These are phyloP conservation scores for Solanum dulcamara DNA, from an alignment of 257 asterid genomes.

Conservation along the genomic window DNA sequence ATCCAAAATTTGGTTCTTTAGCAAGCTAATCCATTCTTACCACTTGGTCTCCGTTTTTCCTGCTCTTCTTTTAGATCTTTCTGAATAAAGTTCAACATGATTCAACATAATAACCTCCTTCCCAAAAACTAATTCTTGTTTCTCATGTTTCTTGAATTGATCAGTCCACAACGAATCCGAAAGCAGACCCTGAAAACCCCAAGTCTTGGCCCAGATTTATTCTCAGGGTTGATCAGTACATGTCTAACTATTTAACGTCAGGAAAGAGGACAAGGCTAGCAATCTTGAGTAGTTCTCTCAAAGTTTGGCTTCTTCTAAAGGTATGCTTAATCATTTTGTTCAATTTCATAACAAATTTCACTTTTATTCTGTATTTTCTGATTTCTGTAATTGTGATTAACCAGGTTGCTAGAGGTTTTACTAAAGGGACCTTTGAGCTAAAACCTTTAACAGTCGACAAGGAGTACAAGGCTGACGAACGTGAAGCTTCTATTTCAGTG, in stretches of 20 bases:
- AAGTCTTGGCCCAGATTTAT: conserved; percentile 86
- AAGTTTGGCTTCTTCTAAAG: conserved; percentile 95
- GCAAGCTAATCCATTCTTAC: neutral
- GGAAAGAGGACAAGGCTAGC: conserved; percentile 91
- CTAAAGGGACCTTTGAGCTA: conserved; percentile 78
- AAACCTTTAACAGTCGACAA: conserved; percentile 49
- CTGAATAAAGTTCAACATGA: neutral
- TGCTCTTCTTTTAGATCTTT: neutral
- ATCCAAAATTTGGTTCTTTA: neutral
- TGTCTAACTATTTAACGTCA: conserved; percentile 84
- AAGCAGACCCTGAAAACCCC: conserved; percentile 65
- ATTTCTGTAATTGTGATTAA: neutral
- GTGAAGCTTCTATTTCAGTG: conserved; percentile 31
- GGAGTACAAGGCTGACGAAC: conserved; percentile 18
- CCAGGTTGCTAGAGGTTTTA: conserved; percentile 83
- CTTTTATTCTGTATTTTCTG: neutral
- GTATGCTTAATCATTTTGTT: conserved; percentile 22
- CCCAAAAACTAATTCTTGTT: neutral
- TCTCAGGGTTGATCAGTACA: conserved; percentile 77
- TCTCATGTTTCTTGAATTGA: conserved; percentile 3
- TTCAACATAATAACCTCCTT: neutral
- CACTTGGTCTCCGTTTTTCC: neutral
- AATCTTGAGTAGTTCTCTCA: conserved; percentile 84
- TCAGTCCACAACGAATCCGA: conserved; percentile 66
- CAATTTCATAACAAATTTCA: neutral